Conservation (phyloP, 2,329 filamentous ascomycete genomes). For the Calonectria pteridis region DNA sequence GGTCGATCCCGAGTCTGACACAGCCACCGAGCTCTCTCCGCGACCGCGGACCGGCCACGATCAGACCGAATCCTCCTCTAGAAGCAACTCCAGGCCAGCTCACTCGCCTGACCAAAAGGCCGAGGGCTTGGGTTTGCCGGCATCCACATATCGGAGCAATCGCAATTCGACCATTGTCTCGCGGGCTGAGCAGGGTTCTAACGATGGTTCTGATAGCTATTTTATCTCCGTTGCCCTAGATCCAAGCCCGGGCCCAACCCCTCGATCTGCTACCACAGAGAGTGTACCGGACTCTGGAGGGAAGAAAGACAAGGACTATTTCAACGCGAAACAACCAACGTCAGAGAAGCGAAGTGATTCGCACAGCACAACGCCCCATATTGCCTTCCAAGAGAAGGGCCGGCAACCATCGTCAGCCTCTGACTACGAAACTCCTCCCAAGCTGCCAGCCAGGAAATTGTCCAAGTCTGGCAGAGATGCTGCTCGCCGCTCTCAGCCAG, state of each 20-base stretch:
- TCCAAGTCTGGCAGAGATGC: conserved; percentile 60
- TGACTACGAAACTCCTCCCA: conserved; percentile 66
- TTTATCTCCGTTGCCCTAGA: conserved; percentile 83
- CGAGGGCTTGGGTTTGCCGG: conserved; percentile 77
- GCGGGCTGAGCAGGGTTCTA: conserved; percentile 58
- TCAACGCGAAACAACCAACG: conserved; percentile 59
- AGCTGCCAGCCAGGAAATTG: conserved; percentile 53
- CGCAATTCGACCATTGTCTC: conserved; percentile 77
- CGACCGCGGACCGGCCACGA: conserved; percentile 66
- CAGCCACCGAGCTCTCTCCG: conserved; percentile 77
- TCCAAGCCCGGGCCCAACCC: conserved; percentile 72
- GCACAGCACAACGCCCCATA: conserved; percentile 80
- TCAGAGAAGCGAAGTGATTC: conserved; percentile 63
- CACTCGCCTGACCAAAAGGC: conserved; percentile 68
- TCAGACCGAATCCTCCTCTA: conserved; percentile 67
- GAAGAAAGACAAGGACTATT: conserved; percentile 72
- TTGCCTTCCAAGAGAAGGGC: conserved; percentile 89
- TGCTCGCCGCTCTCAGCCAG: conserved; percentile 47
- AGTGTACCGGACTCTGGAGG: conserved; percentile 55
- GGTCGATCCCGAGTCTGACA: conserved; percentile 72
- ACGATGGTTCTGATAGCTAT: conserved; percentile 75
- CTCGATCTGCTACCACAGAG: conserved; percentile 64
- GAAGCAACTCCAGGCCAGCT: conserved; percentile 64
- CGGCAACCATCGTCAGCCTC: conserved; percentile 69
- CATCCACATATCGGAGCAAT: conserved; percentile 82